These are phyloP conservation scores for Yarrowia osloensis DNA, from an alignment of 805 yeast species.

Conservation along the genomic window DNA sequence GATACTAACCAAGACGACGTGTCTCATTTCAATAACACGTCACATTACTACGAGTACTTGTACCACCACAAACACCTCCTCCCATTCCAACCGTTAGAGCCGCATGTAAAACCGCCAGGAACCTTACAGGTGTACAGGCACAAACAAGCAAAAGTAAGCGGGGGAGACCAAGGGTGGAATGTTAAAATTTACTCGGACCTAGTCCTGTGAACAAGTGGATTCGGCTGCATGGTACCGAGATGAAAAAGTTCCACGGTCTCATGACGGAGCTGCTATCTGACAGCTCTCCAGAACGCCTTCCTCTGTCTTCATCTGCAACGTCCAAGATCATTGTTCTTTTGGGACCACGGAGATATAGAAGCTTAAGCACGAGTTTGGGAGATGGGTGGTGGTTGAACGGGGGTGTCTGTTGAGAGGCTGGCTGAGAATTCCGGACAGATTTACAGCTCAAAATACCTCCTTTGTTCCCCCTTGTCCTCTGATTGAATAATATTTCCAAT, in stretches of 20 bases:
- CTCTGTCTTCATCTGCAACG: background rate
- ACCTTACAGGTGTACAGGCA: background rate
- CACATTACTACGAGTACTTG: no score
- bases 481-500: background rate
- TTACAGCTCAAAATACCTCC: no score
- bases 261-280: background rate
- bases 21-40: no score
- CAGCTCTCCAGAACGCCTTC: background rate
- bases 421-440: no score
- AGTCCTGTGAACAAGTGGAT: no score
- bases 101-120: background rate
- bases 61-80: no score
- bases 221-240: no score
- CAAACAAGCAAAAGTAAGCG: background rate
- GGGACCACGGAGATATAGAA: background rate
- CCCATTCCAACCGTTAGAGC: no score
- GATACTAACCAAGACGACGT: no score
- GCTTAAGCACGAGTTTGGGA: background rate
- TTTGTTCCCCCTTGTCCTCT: no score
- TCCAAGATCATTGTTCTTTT: constrained; percentile 7
- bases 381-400: background rate
- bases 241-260: background rate
- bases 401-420: no score
- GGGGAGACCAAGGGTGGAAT: background rate
- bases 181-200: constrained; percentile 2